Conservation (phyloP, 2,329 filamentous ascomycete species). For the Pseudopyricularia cyperi region DNA sequence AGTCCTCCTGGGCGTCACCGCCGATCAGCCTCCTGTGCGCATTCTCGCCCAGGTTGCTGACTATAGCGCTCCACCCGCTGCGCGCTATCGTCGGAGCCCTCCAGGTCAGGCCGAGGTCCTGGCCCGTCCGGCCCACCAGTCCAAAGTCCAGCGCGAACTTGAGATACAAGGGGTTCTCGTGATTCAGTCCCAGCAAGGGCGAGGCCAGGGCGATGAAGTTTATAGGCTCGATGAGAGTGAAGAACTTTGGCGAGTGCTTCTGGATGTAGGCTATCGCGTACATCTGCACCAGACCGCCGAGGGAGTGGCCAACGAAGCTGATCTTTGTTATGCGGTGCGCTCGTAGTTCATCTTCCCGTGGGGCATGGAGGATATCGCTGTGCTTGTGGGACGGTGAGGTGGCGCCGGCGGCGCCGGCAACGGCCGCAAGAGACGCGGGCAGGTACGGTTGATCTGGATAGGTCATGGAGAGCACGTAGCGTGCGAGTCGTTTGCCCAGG, state of each 20-base stretch:
- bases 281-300: constrained; percentile 81
- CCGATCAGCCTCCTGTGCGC: constrained; percentile 41
- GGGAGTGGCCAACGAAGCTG: constrained; percentile 84
- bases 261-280: constrained; percentile 95
- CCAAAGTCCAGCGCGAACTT: constrained; percentile 96
- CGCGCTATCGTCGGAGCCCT: constrained; percentile 72
- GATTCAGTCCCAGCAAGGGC: constrained; percentile 82
- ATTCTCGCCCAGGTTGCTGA: constrained; percentile 66
- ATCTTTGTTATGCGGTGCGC: constrained; percentile 85
- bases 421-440: constrained; percentile 42
- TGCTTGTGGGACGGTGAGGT: constrained; percentile 32
- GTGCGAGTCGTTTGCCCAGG: constrained; percentile 83
- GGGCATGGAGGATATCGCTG: constrained; percentile 36
- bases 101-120: constrained; percentile 93
- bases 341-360: constrained; percentile 23
- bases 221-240: constrained; percentile 70
- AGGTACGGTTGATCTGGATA: constrained; percentile 88
- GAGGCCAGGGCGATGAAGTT: constrained; percentile 86
- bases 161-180: constrained; percentile 95
- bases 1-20: constrained; percentile 55
- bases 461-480: constrained; percentile 78
- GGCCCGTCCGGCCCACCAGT: constrained; percentile 86
- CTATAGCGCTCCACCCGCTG: constrained; percentile 79
- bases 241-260: constrained; percentile 87
- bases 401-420: constrained; percentile 13